Percentiles rank a stretch among this genome's conserved stretches.
Conservation (phyloP, 129 eudicot genomes). For the Saposhnikovia divaricata region DNA sequence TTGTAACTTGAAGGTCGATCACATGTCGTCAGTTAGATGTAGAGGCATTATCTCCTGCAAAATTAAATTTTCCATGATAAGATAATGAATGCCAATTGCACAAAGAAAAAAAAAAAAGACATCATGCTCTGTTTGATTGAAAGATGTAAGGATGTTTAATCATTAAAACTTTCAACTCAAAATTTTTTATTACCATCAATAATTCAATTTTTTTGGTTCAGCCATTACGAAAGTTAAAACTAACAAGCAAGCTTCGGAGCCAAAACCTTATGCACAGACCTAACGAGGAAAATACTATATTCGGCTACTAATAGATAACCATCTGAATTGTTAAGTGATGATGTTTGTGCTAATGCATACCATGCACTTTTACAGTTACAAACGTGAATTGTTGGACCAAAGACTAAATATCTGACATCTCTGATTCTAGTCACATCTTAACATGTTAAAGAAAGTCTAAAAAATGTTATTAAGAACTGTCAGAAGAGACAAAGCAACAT, state of each 20-base stretch:
- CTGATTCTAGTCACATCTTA: not conserved
- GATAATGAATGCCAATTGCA: not conserved
- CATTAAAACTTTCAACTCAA: not conserved
- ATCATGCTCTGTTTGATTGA: not conserved
- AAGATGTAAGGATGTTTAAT: not conserved
- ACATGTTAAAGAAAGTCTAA: too few species aligned
- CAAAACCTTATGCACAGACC: not conserved
- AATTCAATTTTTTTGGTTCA: not conserved
- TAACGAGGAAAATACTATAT: not conserved
- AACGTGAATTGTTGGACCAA: not conserved
- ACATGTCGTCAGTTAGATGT: not conserved
- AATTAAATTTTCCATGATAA: not conserved
- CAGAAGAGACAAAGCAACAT: too few species aligned
- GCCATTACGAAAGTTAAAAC: not conserved
- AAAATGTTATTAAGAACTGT: too few species aligned
- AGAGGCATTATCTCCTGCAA: not conserved
- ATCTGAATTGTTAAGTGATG: not conserved
- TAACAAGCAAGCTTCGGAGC: not conserved
- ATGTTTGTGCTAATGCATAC: not conserved
- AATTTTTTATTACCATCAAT: not conserved
- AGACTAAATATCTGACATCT: not conserved
- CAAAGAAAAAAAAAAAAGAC: not conserved
- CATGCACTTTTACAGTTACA: not conserved
- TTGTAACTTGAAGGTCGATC: not conserved
- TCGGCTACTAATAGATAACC: not conserved